A percentile compares a stretch with the other conserved stretches of the same genome.
phyloP scores from a whole-genome alignment of 2,329 filamentous ascomycete genomes.

The Pseudogymnoascus sp. region DNA sequence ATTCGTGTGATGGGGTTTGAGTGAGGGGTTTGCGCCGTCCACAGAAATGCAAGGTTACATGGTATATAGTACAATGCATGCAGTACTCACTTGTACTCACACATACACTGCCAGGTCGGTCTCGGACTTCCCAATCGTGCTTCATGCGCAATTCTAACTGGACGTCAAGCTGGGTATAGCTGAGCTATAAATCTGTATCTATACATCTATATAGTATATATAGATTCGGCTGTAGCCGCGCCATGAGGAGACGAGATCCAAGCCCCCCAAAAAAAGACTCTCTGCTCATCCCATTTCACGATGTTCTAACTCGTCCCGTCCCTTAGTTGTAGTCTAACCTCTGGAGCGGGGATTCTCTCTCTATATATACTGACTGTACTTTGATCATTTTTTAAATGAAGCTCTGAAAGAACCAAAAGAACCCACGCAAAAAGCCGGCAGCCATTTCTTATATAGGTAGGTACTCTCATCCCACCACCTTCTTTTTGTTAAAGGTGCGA shows the following conservation, averaged over 20 bases:
- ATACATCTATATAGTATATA: background rate
- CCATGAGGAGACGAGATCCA: background rate
- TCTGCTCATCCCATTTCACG: background rate
- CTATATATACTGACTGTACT: background rate
- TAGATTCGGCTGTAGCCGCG: slow-evolving; percentile 3
- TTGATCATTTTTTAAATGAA: background rate
- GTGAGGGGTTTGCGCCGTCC: background rate
- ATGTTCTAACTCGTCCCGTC: background rate
- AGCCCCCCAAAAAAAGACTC: background rate
- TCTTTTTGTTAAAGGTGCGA: background rate
- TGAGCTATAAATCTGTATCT: background rate
- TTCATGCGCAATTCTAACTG: background rate
- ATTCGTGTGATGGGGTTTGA: background rate
- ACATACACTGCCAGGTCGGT: background rate
- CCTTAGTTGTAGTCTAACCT: background rate
- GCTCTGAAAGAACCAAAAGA: background rate
- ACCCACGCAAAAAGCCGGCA: background rate
- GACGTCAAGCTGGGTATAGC: background rate
- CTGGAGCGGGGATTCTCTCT: background rate
- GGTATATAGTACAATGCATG: background rate
- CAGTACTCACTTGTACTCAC: background rate
- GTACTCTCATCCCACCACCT: background rate
- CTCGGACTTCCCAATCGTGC: slow-evolving; percentile 1
- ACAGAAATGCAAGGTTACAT: slow-evolving; percentile 5
- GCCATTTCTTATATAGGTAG: background rate